Base-by-base conservation (phyloP, 106 monocot species). In the Xerophyta viscosa region DNA sequence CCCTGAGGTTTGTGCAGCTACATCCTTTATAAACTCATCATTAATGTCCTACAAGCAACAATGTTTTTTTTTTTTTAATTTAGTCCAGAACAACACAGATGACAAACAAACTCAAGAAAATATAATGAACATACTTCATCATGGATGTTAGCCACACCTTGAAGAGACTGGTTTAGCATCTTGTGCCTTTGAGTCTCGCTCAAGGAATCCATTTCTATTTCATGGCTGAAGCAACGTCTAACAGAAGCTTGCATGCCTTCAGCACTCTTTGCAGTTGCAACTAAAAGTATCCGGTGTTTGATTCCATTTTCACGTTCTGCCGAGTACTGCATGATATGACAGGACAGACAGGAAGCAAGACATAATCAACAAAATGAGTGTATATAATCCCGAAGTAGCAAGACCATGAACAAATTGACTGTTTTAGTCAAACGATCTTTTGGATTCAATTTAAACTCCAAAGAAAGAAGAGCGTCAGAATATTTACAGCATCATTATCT, bases 221-320 rank as follows among this genome's bases (percentile, higher is more conserved):
- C 89, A 85, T 98, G 82, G 60, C 73, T 86, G 60, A 98, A 98
- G 61, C 96, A 98, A 26, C 89, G 73, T 26, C 85, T 73, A 11
- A 98, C 74, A 41, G 70, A 18, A 41, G 76, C 68, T 62, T 79
- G 82, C 27, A 89, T 31, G 50, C 57, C 77, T 52, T 98, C 89
- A 64, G 76, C 49, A 54, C 61, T 79, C 19, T 77, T 66, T n/a
- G 85, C 85, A 41, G 73, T 53, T 37, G 96, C 96, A 69, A 98
- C 31, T 27, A 98, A 50, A 48, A 89, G 73, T 41, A 98, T 63
- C 41, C 53, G 71, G n/a, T 74, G 82, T 27, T 50, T 65, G 44
- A 45, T 78, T 42, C 57, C 29, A 45, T 50, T 59, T 59, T 78
- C 73, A 54, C 60, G 52, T 66, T 82, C 70, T 15, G 54, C 51